Conservation (phyloP, 2,329 filamentous ascomycete species). For the Curvularia eragrostidis region DNA sequence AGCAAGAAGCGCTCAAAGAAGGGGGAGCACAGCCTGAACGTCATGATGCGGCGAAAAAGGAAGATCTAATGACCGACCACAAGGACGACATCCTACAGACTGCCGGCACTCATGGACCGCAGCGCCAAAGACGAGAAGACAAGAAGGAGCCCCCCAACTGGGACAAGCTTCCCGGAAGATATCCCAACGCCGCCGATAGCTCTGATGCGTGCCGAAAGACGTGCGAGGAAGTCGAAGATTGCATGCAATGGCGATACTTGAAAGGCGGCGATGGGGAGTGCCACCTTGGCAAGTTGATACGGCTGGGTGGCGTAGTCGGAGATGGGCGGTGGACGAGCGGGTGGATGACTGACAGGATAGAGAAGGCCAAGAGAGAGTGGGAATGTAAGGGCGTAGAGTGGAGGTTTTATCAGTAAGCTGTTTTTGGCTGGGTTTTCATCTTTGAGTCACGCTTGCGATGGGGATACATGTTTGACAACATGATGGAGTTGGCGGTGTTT, state of each 20-base stretch:
- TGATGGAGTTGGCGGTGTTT: slow-evolving; percentile 3
- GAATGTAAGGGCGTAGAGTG: slow-evolving; percentile 38
- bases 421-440: background rate
- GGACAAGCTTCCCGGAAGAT: slow-evolving; percentile 24
- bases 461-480: background rate
- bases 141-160: slow-evolving; percentile 22
- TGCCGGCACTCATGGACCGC: background rate
- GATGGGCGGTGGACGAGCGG: slow-evolving; percentile 43
- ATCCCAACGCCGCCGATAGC: slow-evolving; percentile 35
- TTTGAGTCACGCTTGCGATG: background rate
- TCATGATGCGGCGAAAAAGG: background rate
- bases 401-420: slow-evolving; percentile 35
- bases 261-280: slow-evolving; percentile 39
- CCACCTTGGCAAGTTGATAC: slow-evolving; percentile 40
- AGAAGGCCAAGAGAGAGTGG: slow-evolving; percentile 30
- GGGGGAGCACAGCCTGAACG: background rate
- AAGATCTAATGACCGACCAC: slow-evolving; percentile 2
- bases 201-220: slow-evolving; percentile 34
- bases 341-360: slow-evolving; percentile 46
- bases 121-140: slow-evolving; percentile 1
- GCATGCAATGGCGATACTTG: slow-evolving; percentile 48
- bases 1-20: background rate
- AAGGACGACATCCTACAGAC: slow-evolving; percentile 7
- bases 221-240: slow-evolving; percentile 41
- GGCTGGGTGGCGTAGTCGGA: slow-evolving; percentile 34